Conservation (phyloP, 2,329 filamentous ascomycete genomes). For the Paracoccidioides brasiliensis region DNA sequence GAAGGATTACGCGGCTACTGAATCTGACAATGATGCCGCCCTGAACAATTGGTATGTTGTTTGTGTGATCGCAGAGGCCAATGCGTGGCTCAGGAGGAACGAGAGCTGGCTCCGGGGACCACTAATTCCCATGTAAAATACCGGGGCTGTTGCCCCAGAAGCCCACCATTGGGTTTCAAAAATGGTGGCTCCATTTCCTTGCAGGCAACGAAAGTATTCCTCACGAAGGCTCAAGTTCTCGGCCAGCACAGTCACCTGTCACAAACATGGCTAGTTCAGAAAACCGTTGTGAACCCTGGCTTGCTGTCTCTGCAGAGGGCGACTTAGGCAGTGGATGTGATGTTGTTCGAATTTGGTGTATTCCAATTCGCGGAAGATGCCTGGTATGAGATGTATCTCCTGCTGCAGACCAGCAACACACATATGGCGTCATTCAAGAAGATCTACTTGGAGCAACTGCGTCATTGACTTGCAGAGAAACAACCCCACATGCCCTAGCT, state of each 20-base stretch:
- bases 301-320: background rate
- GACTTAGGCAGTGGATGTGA: background rate
- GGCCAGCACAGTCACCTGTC: background rate
- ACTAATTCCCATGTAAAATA: background rate
- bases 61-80: background rate
- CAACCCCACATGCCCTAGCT: background rate
- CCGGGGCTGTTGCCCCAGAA: background rate
- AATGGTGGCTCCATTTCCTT: background rate
- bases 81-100: background rate
- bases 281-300: background rate
- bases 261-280: background rate
- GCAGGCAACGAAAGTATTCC: background rate
- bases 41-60: background rate
- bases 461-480: background rate
- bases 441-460: background rate
- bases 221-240: background rate
- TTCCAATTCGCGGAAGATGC: background rate
- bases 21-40: background rate
- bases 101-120: too few relatives aligned
- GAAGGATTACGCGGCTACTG: background rate
- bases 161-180: background rate
- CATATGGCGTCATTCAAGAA: background rate
- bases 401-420: background rate
- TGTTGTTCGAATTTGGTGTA: background rate
- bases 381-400: background rate